These are phyloP conservation scores for Liquidambar formosana DNA, from an alignment of 164 flowering plant genomes.

Conservation along the genomic window DNA sequence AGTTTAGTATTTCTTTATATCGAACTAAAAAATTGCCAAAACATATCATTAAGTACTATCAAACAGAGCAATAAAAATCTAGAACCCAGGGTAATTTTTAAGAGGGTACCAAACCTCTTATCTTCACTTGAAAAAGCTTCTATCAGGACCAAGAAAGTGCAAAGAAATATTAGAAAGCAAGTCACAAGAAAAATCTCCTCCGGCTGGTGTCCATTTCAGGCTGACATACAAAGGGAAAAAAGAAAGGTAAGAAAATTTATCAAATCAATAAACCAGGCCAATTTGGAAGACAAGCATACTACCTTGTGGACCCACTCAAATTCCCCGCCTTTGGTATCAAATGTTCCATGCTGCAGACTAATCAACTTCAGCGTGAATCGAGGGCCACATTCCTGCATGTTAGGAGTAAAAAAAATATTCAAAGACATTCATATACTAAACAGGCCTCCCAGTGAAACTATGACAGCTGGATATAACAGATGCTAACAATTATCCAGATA, in stretches of 20 bases:
- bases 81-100: too few relatives aligned
- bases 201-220: conserved; percentile 98
- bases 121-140: neutral
- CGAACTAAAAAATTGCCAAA: too few relatives aligned
- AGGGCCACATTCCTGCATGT: conserved; percentile 90
- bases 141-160: neutral
- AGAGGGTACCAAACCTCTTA: neutral
- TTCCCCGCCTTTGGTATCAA: conserved; percentile 93
- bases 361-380: conserved; percentile 80
- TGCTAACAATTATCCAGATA: too few relatives aligned
- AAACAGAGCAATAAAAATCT: too few relatives aligned
- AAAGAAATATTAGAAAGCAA: too few relatives aligned
- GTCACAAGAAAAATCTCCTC: conserved; percentile 89
- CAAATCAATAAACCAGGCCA: too few relatives aligned
- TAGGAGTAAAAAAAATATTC: neutral
- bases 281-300: conserved; percentile 5
- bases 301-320: conserved; percentile 99
- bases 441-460: neutral
- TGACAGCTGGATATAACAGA: too few relatives aligned
- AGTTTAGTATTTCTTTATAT: too few relatives aligned
- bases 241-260: neutral
- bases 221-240: conserved; percentile 28
- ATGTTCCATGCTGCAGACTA: conserved; percentile 95
- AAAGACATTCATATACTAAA: neutral
- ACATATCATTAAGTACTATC: too few relatives aligned